These are phyloP conservation scores for Aegilops tauschii DNA, from an alignment of 176 grass and related monocot genomes.

Conservation along the genomic window DNA sequence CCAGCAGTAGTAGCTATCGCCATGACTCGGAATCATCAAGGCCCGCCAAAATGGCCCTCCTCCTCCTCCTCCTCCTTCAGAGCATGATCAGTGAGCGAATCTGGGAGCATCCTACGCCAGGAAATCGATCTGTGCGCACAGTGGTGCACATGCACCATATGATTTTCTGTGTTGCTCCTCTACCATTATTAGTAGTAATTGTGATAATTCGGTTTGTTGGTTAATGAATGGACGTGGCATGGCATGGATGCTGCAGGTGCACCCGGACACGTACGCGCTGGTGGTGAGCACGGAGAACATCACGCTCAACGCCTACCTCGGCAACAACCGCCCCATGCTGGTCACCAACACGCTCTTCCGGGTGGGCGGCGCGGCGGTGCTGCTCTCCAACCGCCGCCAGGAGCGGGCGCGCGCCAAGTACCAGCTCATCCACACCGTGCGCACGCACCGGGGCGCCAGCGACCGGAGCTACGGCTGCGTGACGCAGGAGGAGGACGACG, in stretches of 20 bases:
- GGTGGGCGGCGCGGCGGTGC: constrained; percentile 10
- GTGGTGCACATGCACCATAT: neutral
- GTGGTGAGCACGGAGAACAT: constrained; percentile 73
- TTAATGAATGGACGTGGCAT: neutral
- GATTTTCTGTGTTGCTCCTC: neutral
- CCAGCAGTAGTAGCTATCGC: neutral
- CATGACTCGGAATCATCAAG: neutral
- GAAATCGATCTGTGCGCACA: neutral
- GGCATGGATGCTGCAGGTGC: constrained; percentile 32
- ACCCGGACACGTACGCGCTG: constrained; percentile 49
- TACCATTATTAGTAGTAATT: too few species aligned
- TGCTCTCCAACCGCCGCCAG: constrained; percentile 1
- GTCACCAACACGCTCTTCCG: constrained; percentile 22
- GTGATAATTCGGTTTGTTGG: neutral
- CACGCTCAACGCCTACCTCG: constrained; percentile 52
- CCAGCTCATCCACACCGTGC: constrained; percentile 19
- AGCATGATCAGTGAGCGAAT: neutral
- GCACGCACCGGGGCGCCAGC: constrained; percentile 13
- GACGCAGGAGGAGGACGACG: constrained; percentile 3
- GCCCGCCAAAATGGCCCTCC: neutral
- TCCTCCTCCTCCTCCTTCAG: neutral
- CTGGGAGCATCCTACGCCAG: neutral
- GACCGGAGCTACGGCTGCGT: constrained; percentile 15
- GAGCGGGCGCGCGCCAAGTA: constrained; percentile 1
- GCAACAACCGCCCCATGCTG: constrained; percentile 56